Conservation (phyloP, 257 asterid species). For the Solanum clarkiae region DNA sequence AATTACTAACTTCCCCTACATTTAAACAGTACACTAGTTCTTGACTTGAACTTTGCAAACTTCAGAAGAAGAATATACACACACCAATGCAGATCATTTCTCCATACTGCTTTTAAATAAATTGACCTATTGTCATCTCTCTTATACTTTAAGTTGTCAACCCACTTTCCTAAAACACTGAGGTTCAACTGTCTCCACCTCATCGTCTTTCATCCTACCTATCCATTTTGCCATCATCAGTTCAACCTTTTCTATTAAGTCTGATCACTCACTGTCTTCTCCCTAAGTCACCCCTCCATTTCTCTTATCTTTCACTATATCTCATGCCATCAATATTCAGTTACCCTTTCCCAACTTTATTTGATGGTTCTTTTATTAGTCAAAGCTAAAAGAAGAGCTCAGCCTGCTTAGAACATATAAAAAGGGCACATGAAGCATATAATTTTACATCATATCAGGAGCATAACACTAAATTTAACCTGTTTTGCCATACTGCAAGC, state of each 20-base stretch:
- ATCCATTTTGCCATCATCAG: neutral
- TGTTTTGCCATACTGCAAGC: conserved; percentile 42
- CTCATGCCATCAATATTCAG: neutral
- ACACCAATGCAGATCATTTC: neutral
- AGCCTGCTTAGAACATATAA: neutral
- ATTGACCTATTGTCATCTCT: neutral
- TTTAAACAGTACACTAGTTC: neutral
- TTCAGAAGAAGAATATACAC: neutral
- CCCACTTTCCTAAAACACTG: neutral
- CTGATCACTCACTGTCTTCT: neutral
- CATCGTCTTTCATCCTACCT: neutral
- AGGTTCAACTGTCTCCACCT: neutral
- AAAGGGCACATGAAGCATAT: neutral
- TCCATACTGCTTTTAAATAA: neutral
- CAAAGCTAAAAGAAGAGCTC: neutral
- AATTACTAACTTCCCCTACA: neutral
- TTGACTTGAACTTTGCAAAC: neutral
- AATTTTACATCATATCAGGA: neutral
- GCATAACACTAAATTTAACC: conserved; percentile 8
- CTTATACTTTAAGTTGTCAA: neutral
- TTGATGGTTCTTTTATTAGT: neutral
- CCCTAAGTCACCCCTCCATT: neutral
- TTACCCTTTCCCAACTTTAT: neutral
- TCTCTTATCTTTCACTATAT: neutral
- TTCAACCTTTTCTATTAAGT: neutral